Conservation (phyloP, 768 basidiomycete species). For the Polyporus arcularius region DNA sequence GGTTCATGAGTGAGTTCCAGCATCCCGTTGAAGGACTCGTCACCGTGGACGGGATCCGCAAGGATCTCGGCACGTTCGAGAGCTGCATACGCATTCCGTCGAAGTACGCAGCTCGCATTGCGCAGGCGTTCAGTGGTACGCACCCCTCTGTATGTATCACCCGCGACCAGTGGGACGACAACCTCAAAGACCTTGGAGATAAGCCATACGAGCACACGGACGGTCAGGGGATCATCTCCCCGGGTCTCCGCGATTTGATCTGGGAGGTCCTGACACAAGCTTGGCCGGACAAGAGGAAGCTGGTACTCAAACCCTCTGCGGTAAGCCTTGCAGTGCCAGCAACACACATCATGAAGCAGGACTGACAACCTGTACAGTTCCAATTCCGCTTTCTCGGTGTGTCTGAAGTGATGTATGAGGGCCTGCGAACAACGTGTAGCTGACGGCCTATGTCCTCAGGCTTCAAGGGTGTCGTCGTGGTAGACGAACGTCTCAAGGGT, state of each 20-base stretch:
- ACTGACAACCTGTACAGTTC: slow-evolving; percentile 39
- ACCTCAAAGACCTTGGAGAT: slow-evolving; percentile 46
- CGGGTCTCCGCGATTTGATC: slow-evolving; percentile 53
- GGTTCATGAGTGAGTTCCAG: slow-evolving; percentile 25
- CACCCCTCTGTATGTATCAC: slow-evolving; percentile 64
- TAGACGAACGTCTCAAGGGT: slow-evolving; percentile 57
- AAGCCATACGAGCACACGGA: slow-evolving; percentile 61
- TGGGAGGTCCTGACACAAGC: slow-evolving; percentile 53
- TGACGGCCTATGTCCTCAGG: slow-evolving; percentile 7
- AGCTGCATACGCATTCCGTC: slow-evolving; percentile 51
- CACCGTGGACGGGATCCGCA: slow-evolving; percentile 55
- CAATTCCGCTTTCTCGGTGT: slow-evolving; percentile 78
- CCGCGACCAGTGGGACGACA: slow-evolving; percentile 60
- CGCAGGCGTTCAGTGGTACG: slow-evolving; percentile 83
- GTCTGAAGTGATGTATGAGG: background rate
- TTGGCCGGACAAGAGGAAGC: slow-evolving; percentile 33
- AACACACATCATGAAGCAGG: slow-evolving; percentile 4
- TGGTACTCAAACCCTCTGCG: slow-evolving; percentile 54
- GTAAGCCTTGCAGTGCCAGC: slow-evolving; percentile 41
- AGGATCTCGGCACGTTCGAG: slow-evolving; percentile 66
- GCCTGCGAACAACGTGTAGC: background rate
- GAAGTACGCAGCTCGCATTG: slow-evolving; percentile 78
- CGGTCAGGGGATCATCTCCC: slow-evolving; percentile 78
- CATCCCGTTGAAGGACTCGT: slow-evolving; percentile 13
- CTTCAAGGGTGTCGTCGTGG: slow-evolving; percentile 77